These are phyloP conservation scores for Penicillium steckii DNA, from an alignment of 495 filamentous ascomycete genomes.

Conservation along the genomic window DNA sequence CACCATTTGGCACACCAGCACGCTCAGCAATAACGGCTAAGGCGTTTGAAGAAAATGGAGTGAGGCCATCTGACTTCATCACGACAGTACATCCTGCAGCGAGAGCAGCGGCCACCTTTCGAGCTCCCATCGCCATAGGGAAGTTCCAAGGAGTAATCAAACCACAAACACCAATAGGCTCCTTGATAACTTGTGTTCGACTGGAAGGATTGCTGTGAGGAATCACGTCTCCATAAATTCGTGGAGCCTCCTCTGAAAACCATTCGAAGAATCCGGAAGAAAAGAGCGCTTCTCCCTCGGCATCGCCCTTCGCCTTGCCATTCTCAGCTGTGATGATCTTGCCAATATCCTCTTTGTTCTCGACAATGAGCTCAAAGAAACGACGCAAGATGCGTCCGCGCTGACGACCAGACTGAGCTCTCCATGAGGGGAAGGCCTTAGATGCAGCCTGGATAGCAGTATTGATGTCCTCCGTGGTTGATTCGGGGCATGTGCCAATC, in stretches of 20 bases:
- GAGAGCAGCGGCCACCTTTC: conserved; percentile 68
- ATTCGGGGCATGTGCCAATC: conserved; percentile 74
- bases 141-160: conserved; percentile 68
- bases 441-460: conserved; percentile 64
- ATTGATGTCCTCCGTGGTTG: conserved; percentile 32
- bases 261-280: conserved; percentile 80
- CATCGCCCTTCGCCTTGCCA: conserved; percentile 71
- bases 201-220: conserved; percentile 33
- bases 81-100: conserved; percentile 53
- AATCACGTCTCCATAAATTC: conserved; percentile 71
- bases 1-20: conserved; percentile 50
- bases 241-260: conserved; percentile 76
- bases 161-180: conserved; percentile 38
- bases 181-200: conserved; percentile 25
- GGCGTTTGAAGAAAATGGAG: conserved; percentile 46
- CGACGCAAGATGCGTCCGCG: conserved; percentile 51
- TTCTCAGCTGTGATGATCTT: conserved; percentile 65
- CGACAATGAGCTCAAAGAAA: conserved; percentile 59
- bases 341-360: conserved; percentile 69
- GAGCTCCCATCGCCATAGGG: conserved; percentile 78
- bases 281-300: conserved; percentile 70
- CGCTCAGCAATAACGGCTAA: conserved; percentile 46
- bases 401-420: conserved; percentile 65
- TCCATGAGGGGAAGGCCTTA: conserved; percentile 65
- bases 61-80: conserved; percentile 48